phyloP scores from a whole-genome alignment of 1,284 basidiomycete genomes.

The Boletus sp. region DNA sequence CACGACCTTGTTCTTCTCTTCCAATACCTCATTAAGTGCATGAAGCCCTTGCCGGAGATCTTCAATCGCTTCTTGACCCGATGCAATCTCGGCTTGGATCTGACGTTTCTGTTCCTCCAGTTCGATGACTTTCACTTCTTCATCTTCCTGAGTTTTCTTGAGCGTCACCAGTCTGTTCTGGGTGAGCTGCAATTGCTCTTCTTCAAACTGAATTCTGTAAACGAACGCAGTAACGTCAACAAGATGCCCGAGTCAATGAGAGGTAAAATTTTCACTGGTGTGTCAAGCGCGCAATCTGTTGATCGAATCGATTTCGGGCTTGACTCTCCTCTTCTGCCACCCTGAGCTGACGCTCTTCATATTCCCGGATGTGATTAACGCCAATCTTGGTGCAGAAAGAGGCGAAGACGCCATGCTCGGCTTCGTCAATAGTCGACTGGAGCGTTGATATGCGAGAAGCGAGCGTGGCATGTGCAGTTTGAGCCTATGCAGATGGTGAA shows the following conservation, averaged over 20 bases:
- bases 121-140: slow-evolving; percentile 56
- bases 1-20: slow-evolving; percentile 67
- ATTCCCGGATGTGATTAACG: slow-evolving; percentile 86
- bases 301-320: slow-evolving; percentile 80
- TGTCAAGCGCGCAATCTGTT: slow-evolving; percentile 82
- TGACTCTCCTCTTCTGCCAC: slow-evolving; percentile 86
- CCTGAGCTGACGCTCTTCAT: slow-evolving; percentile 90
- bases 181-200: slow-evolving; percentile 65
- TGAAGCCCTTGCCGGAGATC: slow-evolving; percentile 61
- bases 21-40: slow-evolving; percentile 60
- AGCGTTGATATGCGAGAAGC: slow-evolving; percentile 58
- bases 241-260: slow-evolving; percentile 2
- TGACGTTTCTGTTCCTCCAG: slow-evolving; percentile 59
- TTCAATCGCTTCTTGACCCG: slow-evolving; percentile 59
- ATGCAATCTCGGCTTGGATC: slow-evolving; percentile 65
- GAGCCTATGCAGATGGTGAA: slow-evolving; percentile 42
- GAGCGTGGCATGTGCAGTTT: slow-evolving; percentile 51
- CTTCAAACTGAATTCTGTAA: slow-evolving; percentile 73
- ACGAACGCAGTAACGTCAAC: background rate
- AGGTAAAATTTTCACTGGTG: slow-evolving; percentile 72
- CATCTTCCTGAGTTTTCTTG: slow-evolving; percentile 52
- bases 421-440: slow-evolving; percentile 62
- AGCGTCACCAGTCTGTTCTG: slow-evolving; percentile 64
- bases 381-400: slow-evolving; percentile 82
- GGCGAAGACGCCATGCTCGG: slow-evolving; percentile 81